Percentiles rank a stretch among this genome's conserved stretches.
phyloP scores from a whole-genome alignment of 2,329 filamentous ascomycete genomes.

The Fusarium sp. region DNA sequence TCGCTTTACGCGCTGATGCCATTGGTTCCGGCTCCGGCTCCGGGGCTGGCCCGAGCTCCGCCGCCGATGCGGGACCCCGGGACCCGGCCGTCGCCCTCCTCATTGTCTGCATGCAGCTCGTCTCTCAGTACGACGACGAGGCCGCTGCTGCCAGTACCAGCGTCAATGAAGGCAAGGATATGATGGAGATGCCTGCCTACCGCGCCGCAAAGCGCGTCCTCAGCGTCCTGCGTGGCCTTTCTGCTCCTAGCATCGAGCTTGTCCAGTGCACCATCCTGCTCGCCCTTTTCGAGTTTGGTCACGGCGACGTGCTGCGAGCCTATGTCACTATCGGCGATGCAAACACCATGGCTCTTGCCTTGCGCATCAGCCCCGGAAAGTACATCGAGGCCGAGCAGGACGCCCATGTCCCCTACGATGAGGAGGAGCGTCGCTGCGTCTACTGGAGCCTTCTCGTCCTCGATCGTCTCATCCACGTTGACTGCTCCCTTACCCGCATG shows the following conservation, averaged over 20 bases:
- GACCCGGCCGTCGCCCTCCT: constrained; percentile 52
- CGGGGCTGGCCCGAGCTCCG: constrained; percentile 9
- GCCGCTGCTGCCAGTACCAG: constrained; percentile 42
- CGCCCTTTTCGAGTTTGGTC: constrained; percentile 59
- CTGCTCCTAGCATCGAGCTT: constrained; percentile 52
- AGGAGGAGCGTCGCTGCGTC: constrained; percentile 55
- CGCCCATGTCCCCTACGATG: constrained; percentile 44
- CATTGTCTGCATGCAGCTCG: constrained; percentile 58
- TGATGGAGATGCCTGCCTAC: constrained; percentile 56
- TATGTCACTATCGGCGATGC: constrained; percentile 58
- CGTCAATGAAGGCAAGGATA: constrained; percentile 49
- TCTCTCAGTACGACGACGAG: constrained; percentile 53
- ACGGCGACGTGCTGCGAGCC: constrained; percentile 55
- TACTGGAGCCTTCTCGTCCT: constrained; percentile 60
- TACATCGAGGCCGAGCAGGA: constrained; percentile 48
- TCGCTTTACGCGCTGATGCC: constrained; percentile 47
- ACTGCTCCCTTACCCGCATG: constrained; percentile 47
- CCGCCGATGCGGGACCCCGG: constrained; percentile 28
- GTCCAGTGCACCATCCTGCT: constrained; percentile 56
- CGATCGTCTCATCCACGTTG: constrained; percentile 53
- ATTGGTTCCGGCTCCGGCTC: constrained; percentile 13
- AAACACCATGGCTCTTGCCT: constrained; percentile 50
- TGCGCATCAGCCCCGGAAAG: constrained; percentile 53
- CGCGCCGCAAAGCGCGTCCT: constrained; percentile 54
- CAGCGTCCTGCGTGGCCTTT: constrained; percentile 50